Evolutionary conservation across 805 yeast species (phyloP).

Genomic region (Metschnikowia henanensis): DNA sequence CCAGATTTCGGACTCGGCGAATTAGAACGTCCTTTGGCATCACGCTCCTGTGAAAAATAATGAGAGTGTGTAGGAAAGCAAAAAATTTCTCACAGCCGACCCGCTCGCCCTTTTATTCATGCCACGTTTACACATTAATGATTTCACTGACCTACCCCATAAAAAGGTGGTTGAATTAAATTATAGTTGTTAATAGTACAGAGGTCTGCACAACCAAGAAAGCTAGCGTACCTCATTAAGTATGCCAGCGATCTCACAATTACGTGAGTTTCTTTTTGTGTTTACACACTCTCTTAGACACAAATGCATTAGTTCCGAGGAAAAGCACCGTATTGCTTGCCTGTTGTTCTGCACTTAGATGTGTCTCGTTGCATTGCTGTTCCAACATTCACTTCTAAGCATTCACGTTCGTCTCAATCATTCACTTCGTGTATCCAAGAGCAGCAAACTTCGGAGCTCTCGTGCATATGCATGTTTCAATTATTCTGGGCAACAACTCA

Average conservation of each 20-base stretch:
- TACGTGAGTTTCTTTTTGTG: not conserved
- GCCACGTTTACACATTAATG: too few species aligned
- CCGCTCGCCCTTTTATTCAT: not conserved
- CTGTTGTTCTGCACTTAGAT: conserved; percentile 1
- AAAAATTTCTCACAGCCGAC: conserved; percentile 3
- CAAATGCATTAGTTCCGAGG: conserved; percentile 4
- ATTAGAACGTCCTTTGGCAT: conserved; percentile 17
- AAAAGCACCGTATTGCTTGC: not conserved
- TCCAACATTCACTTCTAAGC: too few species aligned
- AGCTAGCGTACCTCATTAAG: too few species aligned
- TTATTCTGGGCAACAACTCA: too few species aligned
- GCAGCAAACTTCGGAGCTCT: too few species aligned
- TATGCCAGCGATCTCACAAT: not conserved
- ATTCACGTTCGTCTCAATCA: too few species aligned
- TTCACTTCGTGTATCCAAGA: too few species aligned
- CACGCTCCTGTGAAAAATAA: conserved; percentile 12
- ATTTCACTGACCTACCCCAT: too few species aligned
- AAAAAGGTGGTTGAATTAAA: too few species aligned
- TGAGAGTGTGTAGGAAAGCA: not conserved
- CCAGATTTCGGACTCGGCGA: conserved; percentile 27
- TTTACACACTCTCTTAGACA: not conserved
- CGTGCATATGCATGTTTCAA: not conserved
- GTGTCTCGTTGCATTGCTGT: not conserved
- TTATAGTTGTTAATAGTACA: too few species aligned
- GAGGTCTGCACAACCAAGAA: too few species aligned